Base-by-base conservation (phyloP, 805 yeast species). In the Spencermartinsiella europaea region DNA sequence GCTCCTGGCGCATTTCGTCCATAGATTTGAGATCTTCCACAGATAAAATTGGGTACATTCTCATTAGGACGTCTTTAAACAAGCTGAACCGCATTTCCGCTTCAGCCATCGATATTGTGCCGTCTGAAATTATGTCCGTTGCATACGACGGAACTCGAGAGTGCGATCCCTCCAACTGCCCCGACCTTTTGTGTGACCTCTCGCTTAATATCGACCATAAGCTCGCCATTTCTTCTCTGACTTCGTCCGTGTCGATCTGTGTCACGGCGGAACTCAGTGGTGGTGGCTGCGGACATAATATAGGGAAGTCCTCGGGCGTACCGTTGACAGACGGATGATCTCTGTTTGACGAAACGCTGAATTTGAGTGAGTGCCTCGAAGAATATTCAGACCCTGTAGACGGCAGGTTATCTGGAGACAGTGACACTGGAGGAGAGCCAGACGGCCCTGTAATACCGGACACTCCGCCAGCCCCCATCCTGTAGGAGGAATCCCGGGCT, bases 61-160 rank as follows among this genome's bases (percentile, higher is more conserved):
- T 59, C 55, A 75, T 74, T 15, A 86, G 61, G 7, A 64, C 60
- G 0, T 63, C 60, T 21, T 73, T 65, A 61, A 82, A 89, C 5
- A 74, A 39, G 1, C 70, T 56, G 22, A 85, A 63, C 25, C 93
- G 65, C 21, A 56, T 45, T 40, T 67, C 64, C 2, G 95, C 89
- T 57, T 87, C 85, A 14, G 72, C 77, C 10, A 67, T 50, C 2
- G 83, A 67, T 7, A 89, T 53, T 2, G 83, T 54, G 0, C 89
- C 88, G 15, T 70, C 60, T 1, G 76, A 66, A 0, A 88, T 70
- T 7, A 83, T 59, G 39, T 60, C 64, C 44, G 52, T 58, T 2
- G 56, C 58, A 5, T 40, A 46, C 16, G 46, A 44, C 16, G 52
- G 53, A 8, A 43, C 41, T 15, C 49, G 41, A 3, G 52, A 45